Evolutionary conservation across 1,284 basidiomycete genomes (phyloP), one percentile per base, ranked within the genome.

Genomic region (Meripilus lineatus): DNA sequence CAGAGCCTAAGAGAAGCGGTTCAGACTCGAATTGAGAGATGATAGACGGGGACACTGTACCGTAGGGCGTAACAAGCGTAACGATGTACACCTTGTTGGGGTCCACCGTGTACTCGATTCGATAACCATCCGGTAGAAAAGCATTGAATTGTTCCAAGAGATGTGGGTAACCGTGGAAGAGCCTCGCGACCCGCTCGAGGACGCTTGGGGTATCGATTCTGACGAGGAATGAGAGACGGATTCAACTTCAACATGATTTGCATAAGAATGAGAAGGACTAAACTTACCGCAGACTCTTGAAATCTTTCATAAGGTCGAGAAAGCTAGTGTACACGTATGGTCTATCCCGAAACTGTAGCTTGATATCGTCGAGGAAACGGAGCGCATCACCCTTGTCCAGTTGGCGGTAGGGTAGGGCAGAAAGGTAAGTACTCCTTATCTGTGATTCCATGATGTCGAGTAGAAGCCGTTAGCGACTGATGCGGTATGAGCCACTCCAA

Each of bases 61-160:
- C 83, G 14, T 74, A 72, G 1, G 93, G 93, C 0, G 91, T 95
- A 2, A 90, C 94, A 47, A 95, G 91, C n/a, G 84, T 88, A 65
- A 92, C 90, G 55, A 79, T 69, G 38, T 79, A 77, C 40, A 74
- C 67, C 35, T 81, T 74, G 18, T 71, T 68, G 11, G 69, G 65
- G 54, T 85, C 82, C 20, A 66, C 67, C 13, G 75, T 75, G 52
- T 81, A 84, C 52, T 96, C 93, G 62, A 98, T 97, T 35, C 90
- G 84, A 64, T 98, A 98, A 8, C 94, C 95, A 8, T 83, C 80
- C 1, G 95, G 95, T 7, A 98, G 76, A 67, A 99, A 98, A 2
- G 93, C 96, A 71, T 98, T 98, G 76, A 98, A 99, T 18, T 93
- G 93, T 67, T 96, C 91, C 38, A 99, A 96, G 50, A 99, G 85